Percentiles rank a stretch among this genome's conserved stretches.
Conservation (phyloP, 805 yeast genomes). For the Saturnispora sekii region DNA sequence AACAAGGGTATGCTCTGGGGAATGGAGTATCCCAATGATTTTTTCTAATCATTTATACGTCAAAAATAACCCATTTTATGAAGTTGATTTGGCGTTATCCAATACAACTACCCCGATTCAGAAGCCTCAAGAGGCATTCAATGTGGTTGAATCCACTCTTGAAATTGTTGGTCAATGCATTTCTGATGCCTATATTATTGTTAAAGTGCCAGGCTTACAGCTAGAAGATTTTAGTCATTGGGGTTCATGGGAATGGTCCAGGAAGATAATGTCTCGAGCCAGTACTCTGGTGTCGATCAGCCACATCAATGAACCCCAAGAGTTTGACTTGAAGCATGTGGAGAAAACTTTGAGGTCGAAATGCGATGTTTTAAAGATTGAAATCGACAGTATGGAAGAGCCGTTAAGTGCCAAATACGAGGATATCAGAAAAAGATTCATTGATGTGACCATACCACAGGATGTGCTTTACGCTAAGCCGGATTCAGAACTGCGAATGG, state of each 20-base stretch:
- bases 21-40: constrained; percentile 5
- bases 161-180: constrained; percentile 31
- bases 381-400: constrained; percentile 29
- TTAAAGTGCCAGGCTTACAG: constrained; percentile 44
- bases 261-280: constrained; percentile 43
- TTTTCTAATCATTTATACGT: constrained; percentile 4
- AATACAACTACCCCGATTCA: constrained; percentile 5
- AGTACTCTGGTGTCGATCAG: constrained; percentile 57
- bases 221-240: constrained; percentile 37
- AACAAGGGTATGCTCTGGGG: background rate
- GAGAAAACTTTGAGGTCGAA: constrained; percentile 17
- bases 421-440: constrained; percentile 54
- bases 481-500: constrained; percentile 32
- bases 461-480: constrained; percentile 30
- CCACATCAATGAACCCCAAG: constrained; percentile 28
- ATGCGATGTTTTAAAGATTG: constrained; percentile 36
- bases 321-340: constrained; percentile 11
- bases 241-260: constrained; percentile 36
- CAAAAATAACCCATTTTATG: constrained; percentile 7
- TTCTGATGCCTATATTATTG: constrained; percentile 48
- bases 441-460: constrained; percentile 45
- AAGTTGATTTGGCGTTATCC: background rate
- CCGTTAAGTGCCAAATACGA: constrained; percentile 45
- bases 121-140: background rate
- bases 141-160: background rate